Evolutionary conservation across 257 asterid species (phyloP), one percentile per base, ranked within the genome.

Genomic region (Solanum pinnatisectum): DNA sequence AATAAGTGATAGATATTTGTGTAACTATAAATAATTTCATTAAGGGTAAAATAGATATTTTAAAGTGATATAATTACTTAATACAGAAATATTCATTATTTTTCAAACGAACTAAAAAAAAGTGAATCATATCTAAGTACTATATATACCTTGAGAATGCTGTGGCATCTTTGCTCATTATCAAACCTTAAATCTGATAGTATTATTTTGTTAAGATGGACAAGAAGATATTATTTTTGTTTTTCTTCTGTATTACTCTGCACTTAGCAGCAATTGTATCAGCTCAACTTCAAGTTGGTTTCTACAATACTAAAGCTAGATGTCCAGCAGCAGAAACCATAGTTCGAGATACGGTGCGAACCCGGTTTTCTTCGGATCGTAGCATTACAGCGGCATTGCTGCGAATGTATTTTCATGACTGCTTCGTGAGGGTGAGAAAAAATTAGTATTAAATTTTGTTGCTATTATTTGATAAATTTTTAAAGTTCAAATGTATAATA

Each of bases 371-470:
- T 16, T 22, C 42, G 3, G 99, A 95, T 88, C 94, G 88, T 59
- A 93, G 96, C 25, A 92, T 93, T 4, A 92, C 99, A 0, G 93
- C 99, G 1, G 98, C 98, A 9, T 90, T 96, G 92, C 97, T 96
- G 39, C 90, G 98, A 40, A 91, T 96, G 98, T 94, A 96, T 89
- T 96, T 96, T 27, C 99, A 96, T 35, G 98, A 96, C 88, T 96
- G 99, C 90, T 93, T 96, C 46, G 98, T 95, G 20, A 83, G 89
- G 85, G 98, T 94, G 91, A 83, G 89, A 89, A 37, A 65, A 37
- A 65, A 2, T 36, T 22, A 20, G 20, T 87, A 36, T 2, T 13
- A 46, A 13, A 46, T 46, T 13, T 46, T 13, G 20, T 49, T 13
- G 6, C 2, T 49, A 70, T 70, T 70, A 30, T 32, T 30, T 70